Conservation (phyloP, 768 basidiomycete species). For the Xerocomus potaroensis region DNA sequence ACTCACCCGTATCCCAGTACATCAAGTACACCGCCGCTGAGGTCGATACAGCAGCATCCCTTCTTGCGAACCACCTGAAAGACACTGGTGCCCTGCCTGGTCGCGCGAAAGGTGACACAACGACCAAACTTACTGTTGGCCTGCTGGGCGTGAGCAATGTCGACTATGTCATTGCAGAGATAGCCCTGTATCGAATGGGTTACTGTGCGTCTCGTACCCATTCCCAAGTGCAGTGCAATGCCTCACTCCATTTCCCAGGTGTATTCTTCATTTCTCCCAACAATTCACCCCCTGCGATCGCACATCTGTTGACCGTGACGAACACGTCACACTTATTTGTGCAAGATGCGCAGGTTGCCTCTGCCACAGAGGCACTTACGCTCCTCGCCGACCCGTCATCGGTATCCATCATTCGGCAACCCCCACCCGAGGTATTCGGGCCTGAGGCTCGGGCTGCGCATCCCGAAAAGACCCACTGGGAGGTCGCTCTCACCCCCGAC, state of each 20-base stretch:
- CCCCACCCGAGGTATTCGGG: slow-evolving; percentile 15
- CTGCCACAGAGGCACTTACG: slow-evolving; percentile 13
- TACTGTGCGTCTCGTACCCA: slow-evolving; percentile 21
- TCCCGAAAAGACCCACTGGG: slow-evolving; percentile 23
- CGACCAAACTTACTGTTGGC: slow-evolving; percentile 24
- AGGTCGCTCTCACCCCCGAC: slow-evolving; percentile 17
- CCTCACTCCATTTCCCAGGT: slow-evolving; percentile 4
- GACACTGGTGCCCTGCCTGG: slow-evolving; percentile 16
- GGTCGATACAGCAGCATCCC: slow-evolving; percentile 25
- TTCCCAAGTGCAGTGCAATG: background rate
- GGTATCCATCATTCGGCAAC: slow-evolving; percentile 21
- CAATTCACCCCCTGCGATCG: slow-evolving; percentile 45
- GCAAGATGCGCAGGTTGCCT: slow-evolving; percentile 13
- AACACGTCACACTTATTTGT: slow-evolving; percentile 20
- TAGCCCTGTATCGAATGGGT: slow-evolving; percentile 29
- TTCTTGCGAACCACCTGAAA: slow-evolving; percentile 24
- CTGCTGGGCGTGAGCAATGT: slow-evolving; percentile 27
- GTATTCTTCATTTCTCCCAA: slow-evolving; percentile 38
- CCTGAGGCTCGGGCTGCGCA: slow-evolving; percentile 11
- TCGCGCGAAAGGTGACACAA: slow-evolving; percentile 22
- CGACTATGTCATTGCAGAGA: slow-evolving; percentile 23
- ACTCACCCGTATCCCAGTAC: slow-evolving; percentile 12
- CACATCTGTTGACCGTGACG: slow-evolving; percentile 36
- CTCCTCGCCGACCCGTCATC: slow-evolving; percentile 19
- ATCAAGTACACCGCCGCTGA: slow-evolving; percentile 23